Conservation (phyloP, 805 yeast species). For the Candida coleopterorum region DNA sequence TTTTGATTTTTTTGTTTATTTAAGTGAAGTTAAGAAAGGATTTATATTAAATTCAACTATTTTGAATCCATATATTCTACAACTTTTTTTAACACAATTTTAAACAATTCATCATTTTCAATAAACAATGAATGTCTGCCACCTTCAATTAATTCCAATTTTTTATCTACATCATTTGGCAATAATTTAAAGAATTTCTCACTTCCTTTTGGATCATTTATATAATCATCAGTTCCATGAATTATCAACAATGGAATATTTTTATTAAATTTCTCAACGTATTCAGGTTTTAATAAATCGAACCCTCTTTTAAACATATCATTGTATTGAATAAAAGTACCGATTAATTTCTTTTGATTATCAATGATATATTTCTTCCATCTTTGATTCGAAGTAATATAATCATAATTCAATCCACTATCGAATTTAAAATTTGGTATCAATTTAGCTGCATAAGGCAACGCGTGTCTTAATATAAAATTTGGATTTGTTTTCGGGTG, state of each 20-base stretch:
- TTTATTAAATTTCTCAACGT: constrained; percentile 30
- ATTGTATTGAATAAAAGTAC: constrained; percentile 51
- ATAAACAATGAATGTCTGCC: constrained; percentile 44
- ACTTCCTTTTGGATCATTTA: constrained; percentile 52
- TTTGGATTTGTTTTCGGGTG: constrained; percentile 61
- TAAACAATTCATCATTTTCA: constrained; percentile 42
- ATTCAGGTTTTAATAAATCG: constrained; percentile 34
- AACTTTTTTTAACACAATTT: constrained; percentile 30
- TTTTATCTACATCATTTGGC: constrained; percentile 29
- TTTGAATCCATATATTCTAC: constrained; percentile 27
- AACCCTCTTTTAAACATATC: constrained; percentile 67
- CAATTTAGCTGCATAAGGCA: constrained; percentile 33
- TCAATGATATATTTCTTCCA: constrained; percentile 43
- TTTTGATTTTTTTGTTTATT: too few relatives aligned
- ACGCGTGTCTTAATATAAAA: constrained; percentile 31
- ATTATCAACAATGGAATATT: constrained; percentile 48
- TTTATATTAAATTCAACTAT: too few relatives aligned
- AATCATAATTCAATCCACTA: constrained; percentile 52
- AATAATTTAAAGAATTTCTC: constrained; percentile 33
- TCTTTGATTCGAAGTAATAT: constrained; percentile 44
- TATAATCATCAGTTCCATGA: constrained; percentile 61
- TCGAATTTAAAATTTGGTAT: constrained; percentile 50
- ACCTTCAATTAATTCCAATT: constrained; percentile 17
- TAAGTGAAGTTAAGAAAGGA: too few relatives aligned
- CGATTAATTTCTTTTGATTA: constrained; percentile 39